Evolutionary conservation across 1,139 yeast species (phyloP).

Genomic region (Protomyces lactucae-debilis): DNA sequence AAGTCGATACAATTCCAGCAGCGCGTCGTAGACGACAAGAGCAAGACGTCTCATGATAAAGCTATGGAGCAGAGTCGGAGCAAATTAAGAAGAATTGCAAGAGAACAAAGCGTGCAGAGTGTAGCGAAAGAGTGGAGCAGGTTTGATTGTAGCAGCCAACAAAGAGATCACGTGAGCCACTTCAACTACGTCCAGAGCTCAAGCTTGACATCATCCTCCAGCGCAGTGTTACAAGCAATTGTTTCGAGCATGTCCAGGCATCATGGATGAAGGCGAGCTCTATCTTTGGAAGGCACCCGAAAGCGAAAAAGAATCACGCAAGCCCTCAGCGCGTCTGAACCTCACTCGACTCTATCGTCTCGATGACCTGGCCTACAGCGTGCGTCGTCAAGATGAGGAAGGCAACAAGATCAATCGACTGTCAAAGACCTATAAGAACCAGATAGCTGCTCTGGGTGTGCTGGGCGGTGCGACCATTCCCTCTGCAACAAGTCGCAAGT

Average conservation of each 20-base stretch:
- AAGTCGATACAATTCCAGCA: too few species aligned
- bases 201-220: too few species aligned
- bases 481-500: slow-evolving; percentile 2
- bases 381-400: slow-evolving; percentile 24
- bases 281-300: not conserved
- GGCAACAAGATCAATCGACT: slow-evolving; percentile 23
- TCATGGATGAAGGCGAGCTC: not conserved
- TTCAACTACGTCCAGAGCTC: too few species aligned
- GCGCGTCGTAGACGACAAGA: too few species aligned
- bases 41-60: too few species aligned
- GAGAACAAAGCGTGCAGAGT: too few species aligned
- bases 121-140: too few species aligned
- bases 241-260: not conserved
- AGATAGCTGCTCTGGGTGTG: slow-evolving; percentile 4
- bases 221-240: too few species aligned
- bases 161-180: too few species aligned
- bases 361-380: slow-evolving; percentile 22
- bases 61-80: too few species aligned
- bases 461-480: slow-evolving; percentile 19
- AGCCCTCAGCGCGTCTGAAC: slow-evolving; percentile 20
- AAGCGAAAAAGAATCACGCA: not conserved
- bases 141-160: too few species aligned
- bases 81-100: too few species aligned
- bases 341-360: slow-evolving; percentile 16
- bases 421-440: slow-evolving; percentile 25